Evolutionary conservation across 2,329 filamentous ascomycete genomes (phyloP), one percentile per base, ranked within the genome.

Genomic region (Blumeriella jaapii): DNA sequence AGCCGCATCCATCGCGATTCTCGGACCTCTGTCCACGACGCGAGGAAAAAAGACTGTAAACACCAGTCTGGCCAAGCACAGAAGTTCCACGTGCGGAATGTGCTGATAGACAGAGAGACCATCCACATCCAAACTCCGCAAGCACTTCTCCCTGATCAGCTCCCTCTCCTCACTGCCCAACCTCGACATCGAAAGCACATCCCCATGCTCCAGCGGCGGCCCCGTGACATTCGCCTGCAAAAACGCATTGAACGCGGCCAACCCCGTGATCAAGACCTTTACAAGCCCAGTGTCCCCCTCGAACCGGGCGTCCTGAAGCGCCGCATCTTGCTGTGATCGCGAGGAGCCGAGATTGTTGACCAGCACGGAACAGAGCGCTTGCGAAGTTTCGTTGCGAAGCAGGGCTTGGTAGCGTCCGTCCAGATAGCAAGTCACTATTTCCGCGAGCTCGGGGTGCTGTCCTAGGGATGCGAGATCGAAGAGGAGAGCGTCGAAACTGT

Each of bases 181-280:
- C 19, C 10, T 29, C 10, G 29, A 14, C 14, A 7, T 14, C 12
- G 34, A 42, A 42, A 61, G 64, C 3, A 67, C 55, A 17, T 61
- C 58, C n/a, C 61, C 48, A 35, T 69, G 61, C 3, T 58, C 46
- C n/a, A 93, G 63, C 0, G 85, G 78, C 1, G 87, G 87, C 0
- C 87, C 87, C 3, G 87, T 94, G 35, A 93, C 82, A 54, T 85
- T 94, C 1, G 76, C 75, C 56, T 95, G 87, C 11, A 94, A 59
- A 55, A 94, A 95, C 8, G 78, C 73, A 52, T 84, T 71, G 8
- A 94, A 66, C 2, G 79, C 72, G 1, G 80, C 76, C 30, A 83
- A 61, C 7, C 75, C 82, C 20, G 81, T 44, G 25, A 56, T 38
- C 6, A 57, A 42, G 11, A 53, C 48, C 10, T 43, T 36, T 1